phyloP scores from a whole-genome alignment of 176 grass and related monocot species.

The Calamus simplicifolius region DNA sequence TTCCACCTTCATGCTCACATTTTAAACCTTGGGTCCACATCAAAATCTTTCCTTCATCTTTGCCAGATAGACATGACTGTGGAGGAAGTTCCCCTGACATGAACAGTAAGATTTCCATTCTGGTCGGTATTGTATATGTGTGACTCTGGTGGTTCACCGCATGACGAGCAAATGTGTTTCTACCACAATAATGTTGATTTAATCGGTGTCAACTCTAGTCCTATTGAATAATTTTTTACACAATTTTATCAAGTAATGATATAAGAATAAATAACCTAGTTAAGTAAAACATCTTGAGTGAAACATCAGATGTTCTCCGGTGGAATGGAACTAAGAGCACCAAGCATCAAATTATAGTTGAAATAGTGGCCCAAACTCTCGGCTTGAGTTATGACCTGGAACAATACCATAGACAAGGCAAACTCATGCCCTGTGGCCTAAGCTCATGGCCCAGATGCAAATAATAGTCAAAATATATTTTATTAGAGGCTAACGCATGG shows the following conservation, averaged over 20 bases:
- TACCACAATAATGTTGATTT: constrained; percentile 23
- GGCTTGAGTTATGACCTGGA: too few species aligned
- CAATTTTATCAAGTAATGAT: not conserved
- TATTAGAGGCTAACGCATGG: too few species aligned
- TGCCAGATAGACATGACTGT: constrained; percentile 40
- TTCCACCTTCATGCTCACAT: too few species aligned
- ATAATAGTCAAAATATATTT: too few species aligned
- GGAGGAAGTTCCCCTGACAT: constrained; percentile 47
- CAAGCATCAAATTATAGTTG: too few species aligned
- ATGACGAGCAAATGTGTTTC: constrained; percentile 65
- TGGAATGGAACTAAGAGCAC: too few species aligned
- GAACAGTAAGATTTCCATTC: constrained; percentile 63
- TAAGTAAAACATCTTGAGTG: constrained; percentile 60
- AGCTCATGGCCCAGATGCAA: too few species aligned
- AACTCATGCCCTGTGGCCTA: too few species aligned
- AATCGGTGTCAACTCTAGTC: constrained; percentile 15
- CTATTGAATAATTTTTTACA: too few species aligned
- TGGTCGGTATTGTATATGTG: constrained; percentile 71
- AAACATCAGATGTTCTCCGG: constrained; percentile 73
- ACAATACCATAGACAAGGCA: too few species aligned
- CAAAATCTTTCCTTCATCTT: constrained; percentile 75
- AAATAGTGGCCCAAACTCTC: too few species aligned
- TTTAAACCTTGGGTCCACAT: too few species aligned
- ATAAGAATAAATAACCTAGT: constrained; percentile 37
- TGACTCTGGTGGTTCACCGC: constrained; percentile 69